These are phyloP conservation scores for Rhizomucor miehei DNA, from an alignment of 371 early-diverging fungal genomes.

Conservation along the genomic window DNA sequence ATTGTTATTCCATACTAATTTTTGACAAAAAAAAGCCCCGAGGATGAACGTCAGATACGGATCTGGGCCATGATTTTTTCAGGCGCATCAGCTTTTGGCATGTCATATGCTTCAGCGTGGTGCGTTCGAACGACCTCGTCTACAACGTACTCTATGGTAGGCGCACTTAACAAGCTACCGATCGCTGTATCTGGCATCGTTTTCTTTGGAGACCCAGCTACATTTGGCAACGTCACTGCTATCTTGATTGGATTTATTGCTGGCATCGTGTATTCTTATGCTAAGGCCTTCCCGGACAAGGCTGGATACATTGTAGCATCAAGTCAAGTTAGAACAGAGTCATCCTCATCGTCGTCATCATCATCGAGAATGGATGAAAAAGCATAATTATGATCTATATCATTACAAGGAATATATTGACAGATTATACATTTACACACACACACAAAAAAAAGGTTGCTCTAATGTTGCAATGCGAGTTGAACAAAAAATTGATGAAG, in stretches of 20 bases:
- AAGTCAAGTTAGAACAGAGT: neutral
- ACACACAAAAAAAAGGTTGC: neutral
- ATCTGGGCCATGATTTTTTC: conserved; percentile 77
- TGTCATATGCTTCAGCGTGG: conserved; percentile 93
- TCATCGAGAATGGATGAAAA: no score
- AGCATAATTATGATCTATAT: no score
- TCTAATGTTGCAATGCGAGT: conserved; percentile 34
- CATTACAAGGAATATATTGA: neutral
- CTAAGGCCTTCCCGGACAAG: conserved; percentile 41
- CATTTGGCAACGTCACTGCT: conserved; percentile 75
- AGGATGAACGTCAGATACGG: conserved; percentile 49
- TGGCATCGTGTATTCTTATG: conserved; percentile 83
- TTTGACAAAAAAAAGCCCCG: conserved; percentile 32
- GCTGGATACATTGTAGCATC: neutral
- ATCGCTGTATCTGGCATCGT: conserved; percentile 95
- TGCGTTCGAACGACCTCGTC: conserved; percentile 93
- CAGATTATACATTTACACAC: neutral
- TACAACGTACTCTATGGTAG: conserved; percentile 98
- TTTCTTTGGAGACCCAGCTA: conserved; percentile 90
- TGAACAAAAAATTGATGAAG: conserved; percentile 85
- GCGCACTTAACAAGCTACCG: conserved; percentile 98
- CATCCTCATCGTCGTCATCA: no score
- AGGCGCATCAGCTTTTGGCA: conserved; percentile 86
- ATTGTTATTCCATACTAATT: neutral
- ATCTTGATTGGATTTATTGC: conserved; percentile 81